phyloP scores from a whole-genome alignment of 2,329 filamentous ascomycete genomes.

The Lecanosticta acicola region DNA sequence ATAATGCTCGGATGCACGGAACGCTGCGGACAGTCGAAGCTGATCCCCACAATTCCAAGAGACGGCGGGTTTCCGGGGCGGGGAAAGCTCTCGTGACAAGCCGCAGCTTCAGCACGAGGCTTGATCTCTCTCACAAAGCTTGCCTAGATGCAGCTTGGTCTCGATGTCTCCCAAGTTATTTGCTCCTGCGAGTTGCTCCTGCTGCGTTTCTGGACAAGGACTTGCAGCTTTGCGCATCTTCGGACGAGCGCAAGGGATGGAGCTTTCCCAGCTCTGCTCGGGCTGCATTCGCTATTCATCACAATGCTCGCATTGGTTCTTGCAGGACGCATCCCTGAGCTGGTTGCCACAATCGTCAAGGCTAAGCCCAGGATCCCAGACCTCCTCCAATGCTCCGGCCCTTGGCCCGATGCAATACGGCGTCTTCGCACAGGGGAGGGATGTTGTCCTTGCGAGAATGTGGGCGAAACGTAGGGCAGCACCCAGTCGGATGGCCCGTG shows the following conservation, averaged over 20 bases:
- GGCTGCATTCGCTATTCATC: neutral
- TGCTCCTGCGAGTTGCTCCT: too few species aligned
- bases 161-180: neutral
- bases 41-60: slow-evolving; percentile 5
- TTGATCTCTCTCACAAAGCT: neutral
- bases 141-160: neutral
- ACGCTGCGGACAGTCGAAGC: slow-evolving; percentile 1
- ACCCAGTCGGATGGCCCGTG: neutral
- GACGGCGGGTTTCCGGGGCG: too few species aligned
- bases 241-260: slow-evolving; percentile 4
- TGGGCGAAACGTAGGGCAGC: too few species aligned
- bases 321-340: slow-evolving; percentile 4
- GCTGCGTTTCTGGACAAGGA: neutral
- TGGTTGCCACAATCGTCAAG: slow-evolving; percentile 1
- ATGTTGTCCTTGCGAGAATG: too few species aligned
- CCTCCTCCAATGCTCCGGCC: neutral
- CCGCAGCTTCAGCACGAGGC: neutral
- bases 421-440: too few species aligned
- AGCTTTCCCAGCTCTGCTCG: slow-evolving; percentile 1
- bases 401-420: neutral
- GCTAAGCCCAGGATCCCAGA: neutral
- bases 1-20: slow-evolving; percentile 8
- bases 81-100: slow-evolving; percentile 13
- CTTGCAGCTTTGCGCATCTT: neutral
- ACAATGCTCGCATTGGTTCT: neutral